phyloP scores from a whole-genome alignment of 192 early-diverging fungal species.

The Coemansia sp. region DNA sequence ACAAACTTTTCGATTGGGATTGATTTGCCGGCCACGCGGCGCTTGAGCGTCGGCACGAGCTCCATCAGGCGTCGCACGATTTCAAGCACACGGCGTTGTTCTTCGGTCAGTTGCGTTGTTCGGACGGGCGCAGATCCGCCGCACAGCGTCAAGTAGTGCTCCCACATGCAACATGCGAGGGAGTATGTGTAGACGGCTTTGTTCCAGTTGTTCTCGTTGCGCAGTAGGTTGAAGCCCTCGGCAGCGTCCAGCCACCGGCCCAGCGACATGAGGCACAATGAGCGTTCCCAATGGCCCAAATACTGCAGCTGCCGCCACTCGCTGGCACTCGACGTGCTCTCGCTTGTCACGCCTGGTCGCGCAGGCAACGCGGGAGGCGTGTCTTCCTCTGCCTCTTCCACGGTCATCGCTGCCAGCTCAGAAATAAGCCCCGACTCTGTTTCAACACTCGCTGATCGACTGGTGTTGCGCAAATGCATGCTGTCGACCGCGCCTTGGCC shows the following conservation, averaged over 20 bases:
- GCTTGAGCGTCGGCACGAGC: conserved; percentile 63
- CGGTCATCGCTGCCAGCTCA: background rate
- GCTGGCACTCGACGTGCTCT: conserved; percentile 4
- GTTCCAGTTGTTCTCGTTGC: conserved; percentile 83
- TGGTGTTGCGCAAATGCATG: conserved; percentile 11
- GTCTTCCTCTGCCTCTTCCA: background rate
- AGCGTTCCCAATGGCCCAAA: conserved; percentile 80
- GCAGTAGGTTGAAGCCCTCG: conserved; percentile 62
- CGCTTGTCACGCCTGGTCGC: background rate
- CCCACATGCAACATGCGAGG: conserved; percentile 64
- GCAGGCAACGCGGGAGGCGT: background rate
- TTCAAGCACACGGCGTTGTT: conserved; percentile 34
- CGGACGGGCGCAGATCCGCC: conserved; percentile 8
- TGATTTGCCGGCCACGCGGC: conserved; percentile 83
- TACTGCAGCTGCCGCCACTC: conserved; percentile 78
- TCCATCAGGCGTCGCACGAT: conserved; percentile 63
- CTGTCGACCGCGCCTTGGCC: conserved; percentile 16
- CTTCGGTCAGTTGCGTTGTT: conserved; percentile 2
- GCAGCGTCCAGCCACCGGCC: conserved; percentile 61
- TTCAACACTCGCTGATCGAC: conserved; percentile 4
- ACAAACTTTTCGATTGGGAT: conserved; percentile 89
- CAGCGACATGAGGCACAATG: conserved; percentile 64
- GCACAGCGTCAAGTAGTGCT: conserved; percentile 34
- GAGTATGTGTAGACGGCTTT: conserved; percentile 79
- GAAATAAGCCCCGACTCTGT: background rate